Base-by-base conservation (phyloP, 345 rosid genomes). In the Populus deltoides region DNA sequence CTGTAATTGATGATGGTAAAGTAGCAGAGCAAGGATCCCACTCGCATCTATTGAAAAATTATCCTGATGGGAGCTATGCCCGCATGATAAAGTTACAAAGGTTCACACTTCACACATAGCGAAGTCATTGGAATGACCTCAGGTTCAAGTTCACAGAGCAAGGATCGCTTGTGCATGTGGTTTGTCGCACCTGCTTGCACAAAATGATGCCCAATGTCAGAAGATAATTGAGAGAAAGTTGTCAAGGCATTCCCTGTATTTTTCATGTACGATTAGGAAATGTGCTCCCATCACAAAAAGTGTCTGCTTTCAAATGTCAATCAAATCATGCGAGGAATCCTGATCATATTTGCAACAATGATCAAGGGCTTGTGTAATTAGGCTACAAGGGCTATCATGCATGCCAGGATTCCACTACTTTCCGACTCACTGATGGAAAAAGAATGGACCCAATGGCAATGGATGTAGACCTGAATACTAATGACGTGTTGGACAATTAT, bases 1-100 rank as follows among this genome's bases (percentile, higher is more conserved):
- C 97, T 0, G 94, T 93, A 24, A 96, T 96, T 4, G 97, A 96
- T 47, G 99, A 96, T 7, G 99, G 95, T 43, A 93, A 92, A 82
- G 99, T 96, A 4, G 92, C 94, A 2, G 99, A 92, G 77, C 97
- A 90, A 89, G 99, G 99, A 29, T 91, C 97, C 3, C 99, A 93
- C 80, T 88, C 93, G 0, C 94, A 92, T 75, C 87, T 96, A 13
- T 79, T 92, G 71, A 96, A 92, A 85, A 96, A 92, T 75, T 39
- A 86, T 81, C 97, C 98, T 15, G 98, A 93, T 53, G 98, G 98
- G 51, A 83, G 86, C 63, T 96, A 96, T 25, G 93, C 98, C 22
- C 70, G 98, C 74, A 96, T 96, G 99, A 92, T 91, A 81, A 97
- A 96, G 85, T 84, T 96, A 76, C 99, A 96, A 79, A 90, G 99